Evolutionary conservation across 176 grass and related monocot genomes (phyloP), one percentile per base, ranked within the genome.

Genomic region (Raddia distichophylla): DNA sequence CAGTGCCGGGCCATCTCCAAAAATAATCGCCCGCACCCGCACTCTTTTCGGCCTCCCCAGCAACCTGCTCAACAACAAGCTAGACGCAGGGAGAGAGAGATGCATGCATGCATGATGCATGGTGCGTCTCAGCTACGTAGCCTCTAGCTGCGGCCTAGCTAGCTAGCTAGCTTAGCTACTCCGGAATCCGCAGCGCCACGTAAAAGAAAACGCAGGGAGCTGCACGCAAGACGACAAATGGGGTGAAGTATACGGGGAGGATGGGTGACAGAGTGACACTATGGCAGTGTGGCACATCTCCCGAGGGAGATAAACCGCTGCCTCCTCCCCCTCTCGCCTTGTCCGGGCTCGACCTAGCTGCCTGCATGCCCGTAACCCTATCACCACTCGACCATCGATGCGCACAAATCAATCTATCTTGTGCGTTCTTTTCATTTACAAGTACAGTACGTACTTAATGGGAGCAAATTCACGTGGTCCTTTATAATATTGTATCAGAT

Each of bases 251-350:
- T n/a, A 3, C 12, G 1, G 6, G 8, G 35, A 34, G 40, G 1
- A 43, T 17, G 20, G 59, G 40, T 13, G 45, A 27, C 11, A 77
- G 4, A 2, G 57, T 43, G 67, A 48, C 45, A 16, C 5, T 11
- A 22, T 73, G 88, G 83, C 88, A 90, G 5, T 12, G 11, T 73
- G 88, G 83, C 88, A 90, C 88, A 58, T 82, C 49, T 73, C 18
- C 59, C 83, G 67, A 86, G 83, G 66, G 59, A 83, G 87, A 89
- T 80, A 80, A 90, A 73, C 67, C 78, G 58, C 71, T 76, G 87
- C 54, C 60, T 72, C 71, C 54, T 22, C 32, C 5, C 5, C 5
- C 7, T 10, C 63, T 71, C 56, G 48, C 14, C 60, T 82, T 83
- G 86, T 86, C 76, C 84, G 56, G 51, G 53, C 62, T 62, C 27